Conservation (phyloP, 257 asterid species). For the Petunia secreta region DNA sequence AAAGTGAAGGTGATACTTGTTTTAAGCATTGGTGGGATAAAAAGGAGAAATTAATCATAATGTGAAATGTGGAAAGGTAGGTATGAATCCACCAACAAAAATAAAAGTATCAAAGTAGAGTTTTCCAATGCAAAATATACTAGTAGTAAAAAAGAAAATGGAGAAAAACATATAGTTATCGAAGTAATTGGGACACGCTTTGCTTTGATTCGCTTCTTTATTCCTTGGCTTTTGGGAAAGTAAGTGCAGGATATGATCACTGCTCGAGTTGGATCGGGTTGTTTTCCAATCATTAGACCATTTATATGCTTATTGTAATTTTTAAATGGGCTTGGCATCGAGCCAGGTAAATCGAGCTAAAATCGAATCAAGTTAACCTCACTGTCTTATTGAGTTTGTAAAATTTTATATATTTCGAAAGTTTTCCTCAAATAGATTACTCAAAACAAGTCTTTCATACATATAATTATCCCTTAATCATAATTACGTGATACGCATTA, state of each 20-base stretch:
- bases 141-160: neutral
- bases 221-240: constrained; percentile 37
- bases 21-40: constrained; percentile 19
- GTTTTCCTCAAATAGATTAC: no score
- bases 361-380: no score
- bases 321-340: no score
- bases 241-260: constrained; percentile 3
- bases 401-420: no score
- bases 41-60: constrained; percentile 16
- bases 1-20: constrained; percentile 17
- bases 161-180: constrained; percentile 27
- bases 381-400: no score
- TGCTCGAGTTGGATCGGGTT: constrained; percentile 37
- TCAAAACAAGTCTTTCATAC: no score
- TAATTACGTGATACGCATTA: no score
- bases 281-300: constrained; percentile 40
- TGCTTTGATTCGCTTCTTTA: constrained; percentile 39
- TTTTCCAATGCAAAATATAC: constrained; percentile 1
- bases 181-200: constrained; percentile 34
- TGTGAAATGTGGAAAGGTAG: constrained; percentile 24
- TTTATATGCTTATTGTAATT: constrained; percentile 21
- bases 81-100: constrained; percentile 22
- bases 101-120: neutral
- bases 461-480: no score
- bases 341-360: no score